phyloP scores from a whole-genome alignment of 2,329 filamentous ascomycete genomes.

The Penicillium brasilianum region DNA sequence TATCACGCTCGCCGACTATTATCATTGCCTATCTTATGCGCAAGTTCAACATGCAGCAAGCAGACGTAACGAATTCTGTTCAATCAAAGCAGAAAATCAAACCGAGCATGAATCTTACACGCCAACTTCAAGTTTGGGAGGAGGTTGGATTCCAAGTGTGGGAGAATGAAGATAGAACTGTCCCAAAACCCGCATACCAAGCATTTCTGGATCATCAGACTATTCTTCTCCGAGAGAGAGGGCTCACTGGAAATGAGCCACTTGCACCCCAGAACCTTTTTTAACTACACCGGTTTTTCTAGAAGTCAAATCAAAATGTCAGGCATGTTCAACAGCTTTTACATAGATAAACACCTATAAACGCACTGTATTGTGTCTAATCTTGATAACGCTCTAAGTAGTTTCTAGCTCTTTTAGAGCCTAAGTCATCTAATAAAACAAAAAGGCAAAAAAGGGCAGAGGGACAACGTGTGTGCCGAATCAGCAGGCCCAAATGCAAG shows the following conservation, averaged over 20 bases:
- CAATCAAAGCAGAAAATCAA: slow-evolving; percentile 34
- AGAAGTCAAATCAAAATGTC: no score
- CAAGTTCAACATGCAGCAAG: slow-evolving; percentile 26
- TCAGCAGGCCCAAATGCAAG: no score
- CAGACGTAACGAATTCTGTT: slow-evolving; percentile 30
- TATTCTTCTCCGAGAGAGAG: slow-evolving; percentile 23
- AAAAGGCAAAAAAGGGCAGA: no score
- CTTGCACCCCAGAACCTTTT: slow-evolving; percentile 22
- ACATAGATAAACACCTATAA: no score
- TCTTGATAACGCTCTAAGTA: no score
- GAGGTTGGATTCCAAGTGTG: slow-evolving; percentile 34
- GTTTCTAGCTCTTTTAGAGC: no score
- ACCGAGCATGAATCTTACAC: slow-evolving; percentile 33
- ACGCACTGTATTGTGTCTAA: no score
- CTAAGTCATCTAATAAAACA: no score
- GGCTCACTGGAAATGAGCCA: slow-evolving; percentile 31
- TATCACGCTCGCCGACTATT: slow-evolving; percentile 37
- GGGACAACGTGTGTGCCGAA: no score
- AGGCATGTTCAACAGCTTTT: no score
- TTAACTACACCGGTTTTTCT: no score
- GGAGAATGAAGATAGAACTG: slow-evolving; percentile 32
- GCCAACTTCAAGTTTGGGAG: slow-evolving; percentile 37
- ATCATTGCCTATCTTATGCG: slow-evolving; percentile 39
- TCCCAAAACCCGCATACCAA: slow-evolving; percentile 33
- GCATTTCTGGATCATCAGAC: slow-evolving; percentile 32